Base-by-base conservation (phyloP, 805 yeast genomes). In the Ogataea saltuana region DNA sequence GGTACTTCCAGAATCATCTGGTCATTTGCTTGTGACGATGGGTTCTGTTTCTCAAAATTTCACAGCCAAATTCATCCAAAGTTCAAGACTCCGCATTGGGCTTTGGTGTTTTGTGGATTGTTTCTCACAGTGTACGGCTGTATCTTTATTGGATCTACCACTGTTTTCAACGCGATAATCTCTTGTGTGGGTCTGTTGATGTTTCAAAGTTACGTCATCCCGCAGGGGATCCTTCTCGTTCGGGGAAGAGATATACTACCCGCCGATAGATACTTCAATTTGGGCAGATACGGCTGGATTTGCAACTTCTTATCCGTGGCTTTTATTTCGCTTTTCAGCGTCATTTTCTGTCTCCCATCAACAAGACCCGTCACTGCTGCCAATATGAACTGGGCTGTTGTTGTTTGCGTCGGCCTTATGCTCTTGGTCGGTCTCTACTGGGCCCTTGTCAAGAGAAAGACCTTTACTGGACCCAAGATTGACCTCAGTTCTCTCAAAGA, bases 101-200 rank as follows among this genome's bases (percentile, higher is more conserved):
- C 49, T 16, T 34, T 45, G 11, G 33, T 21, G 11, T 45, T 45
- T 23, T 71, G 75, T 52, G 84, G 85, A 3, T 78, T 78, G 49
- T 39, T 78, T 18, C 65, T 80, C 66, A 74, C 81, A n/a, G 60
- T 78, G 20, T 67, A 78, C 49, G 83, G 85, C 4, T 74, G 81
- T 60, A 71, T 81, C 40, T 80, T 78, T 56, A 67, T 82, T 69
- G 85, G 80, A 1, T 80, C 50, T 30, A 39, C 43, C 32, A 21
- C 48, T 31, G 39, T 69, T 63, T 50, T 40, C 58, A 23, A 64
- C 67, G 27, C 73, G 69, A 9, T 58, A 55, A 3, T 44, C 55
- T 9, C 68, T 60, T 49, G 57, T 68, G 42, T 55, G 65, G 45
- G 53, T 55, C 33, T 66, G 57, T 50, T 70, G 69, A 13, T 59